Base-by-base conservation (phyloP, 345 rosid genomes). In the Zanthoxylum bungeanum region DNA sequence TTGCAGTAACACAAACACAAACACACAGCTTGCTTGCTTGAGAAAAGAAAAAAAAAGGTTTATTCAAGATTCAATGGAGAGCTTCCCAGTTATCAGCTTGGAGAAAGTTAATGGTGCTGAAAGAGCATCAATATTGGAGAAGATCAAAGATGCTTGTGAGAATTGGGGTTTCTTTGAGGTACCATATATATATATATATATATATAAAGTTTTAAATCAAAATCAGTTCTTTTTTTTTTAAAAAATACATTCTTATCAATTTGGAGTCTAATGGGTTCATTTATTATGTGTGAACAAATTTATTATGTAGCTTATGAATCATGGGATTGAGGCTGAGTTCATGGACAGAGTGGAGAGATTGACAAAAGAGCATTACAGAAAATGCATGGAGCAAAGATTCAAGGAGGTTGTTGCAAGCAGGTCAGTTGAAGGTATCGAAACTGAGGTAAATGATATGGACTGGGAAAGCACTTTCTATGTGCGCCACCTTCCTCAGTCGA, bases 81-180 rank as follows among this genome's bases (percentile, higher is more conserved):
- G 55, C 73, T 87, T 90, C 74, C 97, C 96, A 7, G 82, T 90
- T 33, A 93, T 93, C 71, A 80, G 74, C 86, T 50, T 89, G 71
- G 93, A 76, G 81, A 90, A 84, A 56, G 75, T 90, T 22, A 81
- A 84, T n/a, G 94, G 96, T 51, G 87, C 81, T 69, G 91, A 84
- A 78, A 85, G 93, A 77, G 71, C 73, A 22, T 63, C 74, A 33
- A 81, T 77, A 64, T 81, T 89, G 98, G 88, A 83, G 68, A 77
- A 84, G 76, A 92, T 94, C 85, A 82, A 89, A 56, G 97, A 92
- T 79, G 98, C 97, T 76, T 94, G 98, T 69, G 97, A 94, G 69
- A 94, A 90, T 75, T 94, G 98, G 98, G 98, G 98, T 0, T 94
- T 94, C 86, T 92, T 94, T 73, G 91, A 94, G 98, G 98, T 94